phyloP scores from a whole-genome alignment of 129 eudicot species.

The Smallanthus sonchifolius region DNA sequence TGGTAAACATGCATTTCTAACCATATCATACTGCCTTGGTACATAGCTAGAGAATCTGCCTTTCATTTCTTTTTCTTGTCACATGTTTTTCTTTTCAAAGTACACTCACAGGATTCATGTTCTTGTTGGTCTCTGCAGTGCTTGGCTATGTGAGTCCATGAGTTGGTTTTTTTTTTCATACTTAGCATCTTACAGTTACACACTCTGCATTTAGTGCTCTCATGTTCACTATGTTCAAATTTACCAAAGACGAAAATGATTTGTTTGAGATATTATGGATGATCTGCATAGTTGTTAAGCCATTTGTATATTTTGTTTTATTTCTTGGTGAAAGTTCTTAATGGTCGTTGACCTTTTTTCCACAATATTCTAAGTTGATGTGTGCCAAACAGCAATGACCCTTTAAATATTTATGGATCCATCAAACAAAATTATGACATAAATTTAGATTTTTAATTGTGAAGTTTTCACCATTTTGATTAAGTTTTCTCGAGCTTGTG shows the following conservation, averaged over 20 bases:
- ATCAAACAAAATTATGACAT: no score
- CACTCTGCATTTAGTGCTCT: not conserved
- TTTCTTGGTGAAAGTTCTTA: not conserved
- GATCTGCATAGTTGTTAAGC: constrained; percentile 1
- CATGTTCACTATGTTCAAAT: not conserved
- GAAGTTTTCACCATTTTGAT: no score
- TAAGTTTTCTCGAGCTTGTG: no score
- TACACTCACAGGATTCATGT: constrained; percentile 85
- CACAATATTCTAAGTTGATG: no score
- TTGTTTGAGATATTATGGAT: no score
- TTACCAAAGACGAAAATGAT: no score
- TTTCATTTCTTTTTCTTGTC: not conserved
- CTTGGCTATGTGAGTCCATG: constrained; percentile 84
- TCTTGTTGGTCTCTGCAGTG: constrained; percentile 68
- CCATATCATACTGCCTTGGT: constrained; percentile 2
- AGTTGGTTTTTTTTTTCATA: not conserved
- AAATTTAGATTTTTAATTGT: no score
- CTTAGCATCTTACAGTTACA: not conserved
- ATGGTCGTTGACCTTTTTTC: not conserved
- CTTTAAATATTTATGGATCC: no score
- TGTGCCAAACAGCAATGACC: no score
- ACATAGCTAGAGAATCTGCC: not conserved
- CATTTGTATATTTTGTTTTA: not conserved
- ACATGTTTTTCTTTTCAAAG: constrained; percentile 46
- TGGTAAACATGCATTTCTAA: constrained; percentile 46